These are phyloP conservation scores for Paraphysoderma sedebokerense DNA, from an alignment of 371 early-diverging fungal species.

Conservation along the genomic window DNA sequence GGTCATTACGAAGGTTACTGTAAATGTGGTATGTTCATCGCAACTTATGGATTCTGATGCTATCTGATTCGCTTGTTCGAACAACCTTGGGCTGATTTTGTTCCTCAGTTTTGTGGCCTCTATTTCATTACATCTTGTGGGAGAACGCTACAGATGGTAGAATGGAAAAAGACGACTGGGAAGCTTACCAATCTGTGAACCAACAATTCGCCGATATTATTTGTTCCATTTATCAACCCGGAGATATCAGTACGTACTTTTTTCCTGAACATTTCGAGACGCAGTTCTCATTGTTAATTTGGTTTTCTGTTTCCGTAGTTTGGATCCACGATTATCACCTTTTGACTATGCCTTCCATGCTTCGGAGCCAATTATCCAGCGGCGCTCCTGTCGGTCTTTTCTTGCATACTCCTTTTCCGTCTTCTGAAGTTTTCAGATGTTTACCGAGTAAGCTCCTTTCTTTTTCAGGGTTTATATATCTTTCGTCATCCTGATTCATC, in stretches of 20 bases:
- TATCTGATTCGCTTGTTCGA: neutral
- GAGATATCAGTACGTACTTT: constrained; percentile 66
- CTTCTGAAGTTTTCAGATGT: constrained; percentile 81
- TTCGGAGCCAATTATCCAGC: constrained; percentile 54
- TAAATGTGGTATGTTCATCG: constrained; percentile 52
- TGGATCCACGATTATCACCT: constrained; percentile 98
- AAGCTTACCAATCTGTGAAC: constrained; percentile 76
- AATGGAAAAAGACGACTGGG: constrained; percentile 56
- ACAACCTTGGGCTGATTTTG: constrained; percentile 4
- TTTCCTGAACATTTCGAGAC: constrained; percentile 14
- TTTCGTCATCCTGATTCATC: constrained; percentile 7
- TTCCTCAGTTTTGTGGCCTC: constrained; percentile 67
- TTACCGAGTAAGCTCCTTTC: constrained; percentile 48
- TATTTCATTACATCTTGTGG: constrained; percentile 93
- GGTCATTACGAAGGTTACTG: constrained; percentile 82
- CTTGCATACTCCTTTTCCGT: constrained; percentile 94
- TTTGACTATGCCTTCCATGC: constrained; percentile 77
- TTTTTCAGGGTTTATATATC: neutral
- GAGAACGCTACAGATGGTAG: constrained; percentile 45
- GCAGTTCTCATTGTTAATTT: constrained; percentile 23
- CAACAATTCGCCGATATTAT: constrained; percentile 64
- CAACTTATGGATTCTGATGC: constrained; percentile 13
- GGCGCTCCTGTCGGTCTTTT: constrained; percentile 65
- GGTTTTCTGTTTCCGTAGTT: constrained; percentile 33
- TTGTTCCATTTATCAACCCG: constrained; percentile 45